Conservation (phyloP, 202 grass and related monocot genomes). For the Setaria viridis region DNA sequence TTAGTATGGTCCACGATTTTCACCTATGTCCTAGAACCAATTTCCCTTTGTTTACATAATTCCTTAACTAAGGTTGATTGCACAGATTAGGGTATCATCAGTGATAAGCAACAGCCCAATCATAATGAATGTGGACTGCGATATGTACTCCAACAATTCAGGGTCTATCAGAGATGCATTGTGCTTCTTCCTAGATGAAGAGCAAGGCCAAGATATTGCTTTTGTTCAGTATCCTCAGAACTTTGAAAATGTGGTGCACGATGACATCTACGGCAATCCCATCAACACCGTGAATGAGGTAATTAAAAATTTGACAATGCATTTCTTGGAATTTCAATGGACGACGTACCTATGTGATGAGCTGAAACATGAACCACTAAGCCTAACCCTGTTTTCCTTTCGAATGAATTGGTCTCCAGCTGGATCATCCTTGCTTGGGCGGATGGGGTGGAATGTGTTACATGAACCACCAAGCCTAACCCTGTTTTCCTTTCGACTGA, state of each 20-base stretch:
- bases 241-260: constrained; percentile 63
- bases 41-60: constrained; percentile 8
- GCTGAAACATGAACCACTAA: constrained; percentile 39
- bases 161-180: constrained; percentile 74
- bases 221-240: constrained; percentile 80
- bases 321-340: constrained; percentile 18
- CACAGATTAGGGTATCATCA: constrained; percentile 77
- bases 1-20: constrained; percentile 13
- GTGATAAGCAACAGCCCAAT: constrained; percentile 75
- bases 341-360: not conserved
- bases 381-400: constrained; percentile 31
- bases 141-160: constrained; percentile 88
- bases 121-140: constrained; percentile 87
- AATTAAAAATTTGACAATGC: not conserved
- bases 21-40: not conserved
- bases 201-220: constrained; percentile 64
- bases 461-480: constrained; percentile 39
- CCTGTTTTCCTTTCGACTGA: constrained; percentile 20
- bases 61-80: constrained; percentile 35
- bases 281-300: constrained; percentile 64
- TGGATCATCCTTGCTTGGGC: constrained; percentile 76
- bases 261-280: constrained; percentile 73
- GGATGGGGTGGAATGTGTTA: constrained; percentile 79
- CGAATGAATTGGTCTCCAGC: constrained; percentile 53
- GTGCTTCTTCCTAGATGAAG: constrained; percentile 82